phyloP scores from a whole-genome alignment of 148 eudicot species.

The Mesembryanthemum crystallinum region DNA sequence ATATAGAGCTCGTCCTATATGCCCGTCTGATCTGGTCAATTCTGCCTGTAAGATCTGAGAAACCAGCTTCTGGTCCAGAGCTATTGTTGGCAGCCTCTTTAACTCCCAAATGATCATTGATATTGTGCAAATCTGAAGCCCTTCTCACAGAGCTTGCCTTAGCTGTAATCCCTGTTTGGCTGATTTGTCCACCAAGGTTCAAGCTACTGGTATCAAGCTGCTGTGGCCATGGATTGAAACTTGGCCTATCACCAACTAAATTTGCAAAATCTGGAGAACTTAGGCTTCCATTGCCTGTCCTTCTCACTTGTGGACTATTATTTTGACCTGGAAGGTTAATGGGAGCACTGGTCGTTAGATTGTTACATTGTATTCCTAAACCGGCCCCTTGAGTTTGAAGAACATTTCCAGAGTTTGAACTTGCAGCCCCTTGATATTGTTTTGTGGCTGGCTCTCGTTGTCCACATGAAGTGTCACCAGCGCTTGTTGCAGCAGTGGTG shows the following conservation, averaged over 20 bases:
- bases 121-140: neutral
- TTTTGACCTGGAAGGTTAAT: neutral
- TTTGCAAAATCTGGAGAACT: neutral
- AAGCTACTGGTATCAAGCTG: neutral
- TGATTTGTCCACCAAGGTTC: neutral
- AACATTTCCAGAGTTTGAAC: neutral
- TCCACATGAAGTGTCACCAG: too few species aligned
- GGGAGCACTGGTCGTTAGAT: neutral
- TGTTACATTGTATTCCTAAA: neutral
- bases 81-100: neutral
- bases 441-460: neutral
- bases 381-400: neutral
- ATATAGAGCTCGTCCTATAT: slow-evolving; percentile 4
- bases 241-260: neutral
- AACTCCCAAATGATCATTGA: neutral
- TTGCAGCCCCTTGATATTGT: neutral
- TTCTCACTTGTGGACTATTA: neutral
- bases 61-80: neutral
- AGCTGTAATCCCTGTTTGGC: neutral
- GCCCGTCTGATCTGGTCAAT: slow-evolving; percentile 25
- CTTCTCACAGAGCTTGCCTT: neutral
- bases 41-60: slow-evolving; percentile 7
- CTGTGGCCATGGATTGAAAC: neutral
- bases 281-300: neutral
- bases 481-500: neutral